phyloP scores from a whole-genome alignment of 345 rosid genomes.

The Salix viminalis region DNA sequence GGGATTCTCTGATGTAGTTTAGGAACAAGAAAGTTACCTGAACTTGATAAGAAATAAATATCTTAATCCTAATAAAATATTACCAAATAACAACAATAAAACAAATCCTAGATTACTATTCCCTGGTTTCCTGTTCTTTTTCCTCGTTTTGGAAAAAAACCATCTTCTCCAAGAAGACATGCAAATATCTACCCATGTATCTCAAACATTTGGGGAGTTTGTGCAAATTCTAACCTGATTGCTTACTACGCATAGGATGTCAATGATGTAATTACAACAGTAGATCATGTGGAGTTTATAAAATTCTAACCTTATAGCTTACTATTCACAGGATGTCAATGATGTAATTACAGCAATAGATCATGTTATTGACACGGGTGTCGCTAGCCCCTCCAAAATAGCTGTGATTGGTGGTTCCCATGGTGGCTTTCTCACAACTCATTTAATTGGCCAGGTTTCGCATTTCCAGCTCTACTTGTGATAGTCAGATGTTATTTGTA shows the following conservation, averaged over 20 bases:
- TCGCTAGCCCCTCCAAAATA: constrained; percentile 65
- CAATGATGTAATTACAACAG: constrained; percentile 67
- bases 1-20: background rate
- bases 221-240: constrained; percentile 1
- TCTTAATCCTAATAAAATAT: too few species aligned
- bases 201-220: background rate
- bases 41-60: too few species aligned
- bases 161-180: background rate
- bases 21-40: too few species aligned
- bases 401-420: constrained; percentile 85
- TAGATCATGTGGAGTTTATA: constrained; percentile 43
- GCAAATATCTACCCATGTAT: background rate
- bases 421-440: constrained; percentile 87
- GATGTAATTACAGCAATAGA: constrained; percentile 82
- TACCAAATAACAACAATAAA: too few species aligned
- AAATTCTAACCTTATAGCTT: constrained; percentile 6
- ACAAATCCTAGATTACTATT: background rate
- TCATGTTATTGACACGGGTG: constrained; percentile 56
- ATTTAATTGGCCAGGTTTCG: constrained; percentile 90
- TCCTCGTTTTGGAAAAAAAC: background rate
- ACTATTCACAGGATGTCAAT: constrained; percentile 59
- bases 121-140: background rate
- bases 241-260: constrained; percentile 53
- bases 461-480: background rate
- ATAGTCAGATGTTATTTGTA: background rate